Evolutionary conservation across 495 filamentous ascomycete species (phyloP).

Genomic region (Amphirosellinia nigrospora): DNA sequence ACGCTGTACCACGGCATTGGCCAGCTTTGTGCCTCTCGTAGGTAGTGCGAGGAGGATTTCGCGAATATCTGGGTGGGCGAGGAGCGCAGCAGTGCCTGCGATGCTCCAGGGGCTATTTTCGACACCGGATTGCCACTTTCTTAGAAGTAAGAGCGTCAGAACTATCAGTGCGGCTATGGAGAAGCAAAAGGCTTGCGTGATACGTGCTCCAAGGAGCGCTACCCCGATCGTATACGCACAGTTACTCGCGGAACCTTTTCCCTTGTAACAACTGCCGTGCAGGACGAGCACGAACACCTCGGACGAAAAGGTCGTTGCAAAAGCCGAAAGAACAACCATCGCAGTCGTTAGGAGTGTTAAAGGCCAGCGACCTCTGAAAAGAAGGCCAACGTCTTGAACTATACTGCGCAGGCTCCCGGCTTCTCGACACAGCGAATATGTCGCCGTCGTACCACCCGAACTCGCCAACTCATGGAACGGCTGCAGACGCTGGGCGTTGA

Average conservation of each 20-base stretch:
- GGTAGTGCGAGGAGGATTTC: conserved; percentile 9
- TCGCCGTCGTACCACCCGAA: conserved; percentile 32
- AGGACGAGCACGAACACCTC: conserved; percentile 45
- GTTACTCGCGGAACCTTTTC: conserved; percentile 31
- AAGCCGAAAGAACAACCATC: conserved; percentile 37
- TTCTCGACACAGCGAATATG: conserved; percentile 41
- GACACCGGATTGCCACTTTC: conserved; percentile 45
- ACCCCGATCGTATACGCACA: conserved; percentile 39
- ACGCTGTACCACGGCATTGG: conserved; percentile 28
- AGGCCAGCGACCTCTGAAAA: conserved; percentile 36
- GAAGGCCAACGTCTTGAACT: conserved; percentile 32
- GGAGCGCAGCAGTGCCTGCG: conserved; percentile 42
- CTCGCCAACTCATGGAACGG: conserved; percentile 46
- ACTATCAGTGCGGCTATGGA: conserved; percentile 32
- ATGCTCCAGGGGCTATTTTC: conserved; percentile 51
- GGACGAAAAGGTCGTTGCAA: conserved; percentile 43
- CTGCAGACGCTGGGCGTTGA: conserved; percentile 44
- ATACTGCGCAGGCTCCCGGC: conserved; percentile 36
- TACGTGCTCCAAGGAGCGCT: conserved; percentile 5
- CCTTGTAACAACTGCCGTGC: conserved; percentile 36
- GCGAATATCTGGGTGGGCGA: conserved; percentile 37
- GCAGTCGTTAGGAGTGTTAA: conserved; percentile 39
- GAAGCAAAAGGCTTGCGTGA: conserved; percentile 15
- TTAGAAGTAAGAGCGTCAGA: conserved; percentile 31
- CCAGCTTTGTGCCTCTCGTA: conserved; percentile 13